Evolutionary conservation across 306 rosid species (phyloP).

Genomic region (Prunus davidiana): DNA sequence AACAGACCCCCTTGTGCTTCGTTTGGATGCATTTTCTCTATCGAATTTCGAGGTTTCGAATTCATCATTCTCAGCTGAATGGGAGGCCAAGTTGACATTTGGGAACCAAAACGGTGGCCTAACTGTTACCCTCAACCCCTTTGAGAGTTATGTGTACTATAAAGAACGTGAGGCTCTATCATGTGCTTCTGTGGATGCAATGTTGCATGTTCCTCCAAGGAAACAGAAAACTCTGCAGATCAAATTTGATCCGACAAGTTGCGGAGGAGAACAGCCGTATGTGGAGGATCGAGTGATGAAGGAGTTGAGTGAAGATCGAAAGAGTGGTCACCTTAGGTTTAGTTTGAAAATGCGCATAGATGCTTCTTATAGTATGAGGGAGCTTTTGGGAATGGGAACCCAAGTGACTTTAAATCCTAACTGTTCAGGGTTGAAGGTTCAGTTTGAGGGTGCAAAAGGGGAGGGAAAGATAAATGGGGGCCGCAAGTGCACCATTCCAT

Average conservation of each 20-base stretch:
- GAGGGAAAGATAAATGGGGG: slow-evolving; percentile 21
- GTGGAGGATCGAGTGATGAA: slow-evolving; percentile 32
- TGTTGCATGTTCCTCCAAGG: slow-evolving; percentile 39
- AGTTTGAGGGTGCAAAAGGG: slow-evolving; percentile 13
- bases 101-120: slow-evolving; percentile 36
- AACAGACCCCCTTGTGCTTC: slow-evolving; percentile 26
- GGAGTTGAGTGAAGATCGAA: slow-evolving; percentile 40
- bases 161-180: slow-evolving; percentile 37
- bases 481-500: slow-evolving; percentile 26
- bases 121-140: slow-evolving; percentile 23
- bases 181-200: slow-evolving; percentile 28
- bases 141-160: slow-evolving; percentile 34
- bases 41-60: slow-evolving; percentile 14
- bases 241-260: slow-evolving; percentile 19
- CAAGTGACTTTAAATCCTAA: slow-evolving; percentile 21
- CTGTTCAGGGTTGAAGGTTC: slow-evolving; percentile 26
- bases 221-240: slow-evolving; percentile 32
- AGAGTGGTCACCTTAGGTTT: slow-evolving; percentile 34
- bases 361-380: slow-evolving; percentile 26
- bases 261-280: slow-evolving; percentile 17
- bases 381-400: slow-evolving; percentile 28
- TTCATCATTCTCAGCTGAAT: slow-evolving; percentile 20
- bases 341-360: slow-evolving; percentile 43
- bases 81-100: slow-evolving; percentile 32
- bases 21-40: slow-evolving; percentile 19